A percentile compares a stretch with the other conserved stretches of the same genome.
Evolutionary conservation across 495 filamentous ascomycete species (phyloP).

Genomic region (Trypethelium eluteriae): DNA sequence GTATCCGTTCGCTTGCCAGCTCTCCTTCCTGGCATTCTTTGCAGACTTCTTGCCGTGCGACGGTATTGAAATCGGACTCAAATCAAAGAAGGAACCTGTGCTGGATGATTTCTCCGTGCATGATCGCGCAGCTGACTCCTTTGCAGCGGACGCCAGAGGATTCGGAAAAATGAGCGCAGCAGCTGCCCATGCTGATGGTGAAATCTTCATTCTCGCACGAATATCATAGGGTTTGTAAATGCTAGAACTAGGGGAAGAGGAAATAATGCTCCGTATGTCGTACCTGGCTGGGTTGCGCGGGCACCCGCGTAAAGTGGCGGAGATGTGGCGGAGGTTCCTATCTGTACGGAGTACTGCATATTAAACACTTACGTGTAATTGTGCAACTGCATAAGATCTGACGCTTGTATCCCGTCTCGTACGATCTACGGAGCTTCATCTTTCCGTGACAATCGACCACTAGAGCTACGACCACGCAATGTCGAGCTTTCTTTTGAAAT

Average conservation of each 20-base stretch:
- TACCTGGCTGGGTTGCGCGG: not conserved
- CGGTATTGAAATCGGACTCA: slow-evolving; percentile 63
- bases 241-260: too few relatives aligned
- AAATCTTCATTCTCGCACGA: too few relatives aligned
- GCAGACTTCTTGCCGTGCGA: slow-evolving; percentile 51
- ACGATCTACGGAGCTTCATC: not conserved
- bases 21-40: slow-evolving; percentile 55
- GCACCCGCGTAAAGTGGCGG: not conserved
- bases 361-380: not conserved
- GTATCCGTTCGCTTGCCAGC: slow-evolving; percentile 76
- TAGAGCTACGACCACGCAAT: not conserved
- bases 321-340: too few relatives aligned
- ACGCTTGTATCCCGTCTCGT: not conserved
- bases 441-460: not conserved
- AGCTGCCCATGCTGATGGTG: not conserved
- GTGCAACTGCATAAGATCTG: slow-evolving; percentile 2
- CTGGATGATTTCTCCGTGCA: slow-evolving; percentile 73
- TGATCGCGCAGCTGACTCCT: slow-evolving; percentile 38
- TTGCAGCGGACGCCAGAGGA: not conserved
- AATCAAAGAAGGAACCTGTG: slow-evolving; percentile 80
- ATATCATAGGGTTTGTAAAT: too few relatives aligned
- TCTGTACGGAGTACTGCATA: not conserved
- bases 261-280: not conserved
- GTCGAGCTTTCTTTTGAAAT: not conserved
- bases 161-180: not conserved